phyloP scores from a whole-genome alignment of 2,329 filamentous ascomycete genomes.

The Fusarium irregulare region DNA sequence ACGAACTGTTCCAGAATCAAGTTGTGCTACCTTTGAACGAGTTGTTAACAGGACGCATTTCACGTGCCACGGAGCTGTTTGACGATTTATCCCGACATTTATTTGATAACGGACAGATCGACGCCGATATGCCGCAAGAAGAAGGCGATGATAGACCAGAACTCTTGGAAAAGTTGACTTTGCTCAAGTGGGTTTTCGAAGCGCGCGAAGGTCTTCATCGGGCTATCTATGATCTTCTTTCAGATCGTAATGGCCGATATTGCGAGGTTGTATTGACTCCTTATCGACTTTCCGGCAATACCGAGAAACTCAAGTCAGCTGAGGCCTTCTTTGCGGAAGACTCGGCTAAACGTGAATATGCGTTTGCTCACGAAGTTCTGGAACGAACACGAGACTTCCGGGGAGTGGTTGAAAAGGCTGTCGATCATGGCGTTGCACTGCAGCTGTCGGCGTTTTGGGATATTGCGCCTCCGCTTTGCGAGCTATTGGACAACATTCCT shows the following conservation, averaged over 20 bases:
- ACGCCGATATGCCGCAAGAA: conserved; percentile 87
- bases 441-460: conserved; percentile 98
- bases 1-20: conserved; percentile 83
- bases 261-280: conserved; percentile 84
- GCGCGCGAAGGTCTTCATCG: conserved; percentile 88
- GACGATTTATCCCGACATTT: conserved; percentile 78
- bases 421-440: conserved; percentile 86
- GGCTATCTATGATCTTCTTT: conserved; percentile 85
- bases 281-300: conserved; percentile 79
- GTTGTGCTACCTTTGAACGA: conserved; percentile 89
- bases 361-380: conserved; percentile 77
- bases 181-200: conserved; percentile 97
- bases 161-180: conserved; percentile 90
- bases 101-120: conserved; percentile 70
- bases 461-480: conserved; percentile 84
- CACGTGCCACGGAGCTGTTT: conserved; percentile 80
- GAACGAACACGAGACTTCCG: conserved; percentile 81
- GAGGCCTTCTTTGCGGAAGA: conserved; percentile 86
- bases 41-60: conserved; percentile 80
- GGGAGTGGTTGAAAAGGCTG: conserved; percentile 83
- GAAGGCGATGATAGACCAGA: conserved; percentile 96
- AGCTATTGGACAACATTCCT: conserved; percentile 84
- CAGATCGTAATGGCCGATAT: conserved; percentile 87
- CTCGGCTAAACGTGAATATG: conserved; percentile 74
- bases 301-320: conserved; percentile 82